Percentiles rank a stretch among this genome's conserved stretches.
Evolutionary conservation across 345 rosid species (phyloP).

Genomic region (Adansonia digitata): DNA sequence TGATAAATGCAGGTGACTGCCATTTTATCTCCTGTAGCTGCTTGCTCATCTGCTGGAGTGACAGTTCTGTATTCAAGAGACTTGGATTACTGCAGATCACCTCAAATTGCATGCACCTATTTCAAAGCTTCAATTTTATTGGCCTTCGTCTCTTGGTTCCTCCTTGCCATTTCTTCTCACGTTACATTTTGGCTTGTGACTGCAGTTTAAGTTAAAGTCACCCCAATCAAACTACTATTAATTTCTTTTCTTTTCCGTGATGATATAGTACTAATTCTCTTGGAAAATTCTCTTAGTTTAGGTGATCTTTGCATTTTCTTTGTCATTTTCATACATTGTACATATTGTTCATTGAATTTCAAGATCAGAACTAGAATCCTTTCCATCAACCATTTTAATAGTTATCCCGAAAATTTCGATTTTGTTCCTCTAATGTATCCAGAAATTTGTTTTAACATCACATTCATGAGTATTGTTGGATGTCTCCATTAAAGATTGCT

Average conservation of each 20-base stretch:
- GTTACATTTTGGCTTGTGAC: constrained; percentile 88
- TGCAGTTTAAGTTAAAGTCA: constrained; percentile 49
- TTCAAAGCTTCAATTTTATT: constrained; percentile 58
- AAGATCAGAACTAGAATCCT: no score
- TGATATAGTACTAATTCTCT: not conserved
- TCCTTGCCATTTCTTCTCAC: constrained; percentile 71
- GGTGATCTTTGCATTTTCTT: no score
- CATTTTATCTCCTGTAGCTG: constrained; percentile 77
- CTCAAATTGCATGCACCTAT: constrained; percentile 36
- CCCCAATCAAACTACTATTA: no score
- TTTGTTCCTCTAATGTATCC: not conserved
- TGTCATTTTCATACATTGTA: no score
- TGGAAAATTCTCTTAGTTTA: not conserved
- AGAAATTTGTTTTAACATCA: not conserved
- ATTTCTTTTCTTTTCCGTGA: not conserved
- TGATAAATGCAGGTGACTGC: constrained; percentile 63
- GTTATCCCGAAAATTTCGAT: not conserved
- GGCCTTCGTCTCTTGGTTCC: constrained; percentile 69
- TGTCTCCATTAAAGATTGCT: no score
- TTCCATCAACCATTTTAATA: not conserved
- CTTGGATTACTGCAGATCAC: constrained; percentile 46
- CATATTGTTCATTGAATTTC: no score
- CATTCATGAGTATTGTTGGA: not conserved
- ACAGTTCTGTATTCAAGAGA: constrained; percentile 67
- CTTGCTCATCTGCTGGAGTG: constrained; percentile 93